Evolutionary conservation across 306 rosid genomes (phyloP).

Genomic region (Medicago truncatula): MtrunA17r5.0-ANR NC_053043.1:21180501-21181000

Average conservation of each 20-base stretch:
- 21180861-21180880: slow-evolving; percentile 37
- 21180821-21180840: slow-evolving; percentile 77
- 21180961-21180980: slow-evolving; percentile 60
- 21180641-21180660: slow-evolving; percentile 25
- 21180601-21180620: slow-evolving; percentile 40
- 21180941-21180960: slow-evolving; percentile 62
- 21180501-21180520: slow-evolving; percentile 94
- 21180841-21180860: slow-evolving; percentile 55
- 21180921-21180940: slow-evolving; percentile 60
- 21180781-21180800: slow-evolving; percentile 91
- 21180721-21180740: slow-evolving; percentile 79
- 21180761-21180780: slow-evolving; percentile 74
- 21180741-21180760: slow-evolving; percentile 73
- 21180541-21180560: slow-evolving; percentile 64
- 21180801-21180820: slow-evolving; percentile 82
- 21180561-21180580: slow-evolving; percentile 79
- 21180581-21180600: slow-evolving; percentile 63
- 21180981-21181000: slow-evolving; percentile 65
- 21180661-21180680: slow-evolving; percentile 25
- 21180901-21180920: slow-evolving; percentile 35
- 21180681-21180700: slow-evolving; percentile 13
- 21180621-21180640: slow-evolving; percentile 17
- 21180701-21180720: slow-evolving; percentile 41
- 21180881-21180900: slow-evolving; percentile 30
- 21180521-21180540: slow-evolving; percentile 86